Evolutionary conservation across 768 basidiomycete genomes (phyloP).

Genomic region (Leucosporidium yakuticum): DNA sequence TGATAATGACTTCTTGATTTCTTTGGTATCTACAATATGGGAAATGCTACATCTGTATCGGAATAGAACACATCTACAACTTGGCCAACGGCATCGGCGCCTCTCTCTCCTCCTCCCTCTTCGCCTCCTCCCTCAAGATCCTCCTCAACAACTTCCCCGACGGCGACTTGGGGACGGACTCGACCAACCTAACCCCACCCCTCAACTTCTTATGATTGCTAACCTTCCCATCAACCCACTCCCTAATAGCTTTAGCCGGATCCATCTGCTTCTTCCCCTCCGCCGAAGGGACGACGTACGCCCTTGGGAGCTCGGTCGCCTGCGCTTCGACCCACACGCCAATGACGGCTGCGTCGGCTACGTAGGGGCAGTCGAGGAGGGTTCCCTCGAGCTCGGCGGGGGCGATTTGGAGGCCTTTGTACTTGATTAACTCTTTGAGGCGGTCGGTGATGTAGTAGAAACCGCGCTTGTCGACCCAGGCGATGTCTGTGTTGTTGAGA

Average conservation of each 20-base stretch:
- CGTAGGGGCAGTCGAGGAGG: slow-evolving; percentile 26
- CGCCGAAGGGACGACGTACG: slow-evolving; percentile 20
- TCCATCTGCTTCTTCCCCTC: slow-evolving; percentile 14
- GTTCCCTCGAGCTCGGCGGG: slow-evolving; percentile 37
- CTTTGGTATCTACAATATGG: background rate
- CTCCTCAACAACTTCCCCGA: slow-evolving; percentile 35
- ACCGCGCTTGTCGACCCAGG: slow-evolving; percentile 34
- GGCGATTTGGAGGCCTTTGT: slow-evolving; percentile 30
- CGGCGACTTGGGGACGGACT: slow-evolving; percentile 29
- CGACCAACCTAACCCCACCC: slow-evolving; percentile 27
- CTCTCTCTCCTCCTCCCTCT: background rate
- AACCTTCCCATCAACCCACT: slow-evolving; percentile 16
- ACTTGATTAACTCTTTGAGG: slow-evolving; percentile 42
- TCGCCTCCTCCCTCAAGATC: background rate
- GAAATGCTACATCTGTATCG: too few relatives aligned
- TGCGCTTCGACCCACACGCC: slow-evolving; percentile 62
- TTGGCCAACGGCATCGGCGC: background rate
- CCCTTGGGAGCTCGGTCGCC: slow-evolving; percentile 72
- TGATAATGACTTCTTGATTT: background rate
- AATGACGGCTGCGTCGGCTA: slow-evolving; percentile 76
- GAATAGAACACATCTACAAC: background rate
- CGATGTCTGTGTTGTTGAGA: slow-evolving; percentile 21
- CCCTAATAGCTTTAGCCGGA: slow-evolving; percentile 11
- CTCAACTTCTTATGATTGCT: slow-evolving; percentile 25
- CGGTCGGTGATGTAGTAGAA: slow-evolving; percentile 42